phyloP scores from a whole-genome alignment of 345 rosid species.

The Populus pruinosa region DNA sequence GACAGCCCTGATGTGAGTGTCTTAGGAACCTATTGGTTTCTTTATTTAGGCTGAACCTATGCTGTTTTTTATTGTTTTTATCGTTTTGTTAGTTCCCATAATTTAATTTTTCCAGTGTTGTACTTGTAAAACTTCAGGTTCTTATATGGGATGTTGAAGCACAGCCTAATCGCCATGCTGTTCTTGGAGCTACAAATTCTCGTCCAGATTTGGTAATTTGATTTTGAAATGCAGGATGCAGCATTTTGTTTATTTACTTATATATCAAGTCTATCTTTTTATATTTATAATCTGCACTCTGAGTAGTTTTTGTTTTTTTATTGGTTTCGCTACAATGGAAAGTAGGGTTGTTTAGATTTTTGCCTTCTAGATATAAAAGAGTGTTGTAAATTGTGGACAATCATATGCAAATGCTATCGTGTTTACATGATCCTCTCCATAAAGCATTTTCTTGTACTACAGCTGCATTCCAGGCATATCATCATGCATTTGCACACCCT shows the following conservation, averaged over 20 bases:
- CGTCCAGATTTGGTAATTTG: conserved; percentile 84
- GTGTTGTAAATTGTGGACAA: neutral
- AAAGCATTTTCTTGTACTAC: neutral
- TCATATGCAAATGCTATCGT: neutral
- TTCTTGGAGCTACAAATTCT: conserved; percentile 85
- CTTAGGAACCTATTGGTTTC: neutral
- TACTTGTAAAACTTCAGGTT: conserved; percentile 50
- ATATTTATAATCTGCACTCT: neutral
- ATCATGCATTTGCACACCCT: neutral
- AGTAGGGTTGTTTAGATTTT: neutral
- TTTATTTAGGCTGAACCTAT: neutral
- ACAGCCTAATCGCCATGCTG: conserved; percentile 98
- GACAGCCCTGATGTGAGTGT: conserved; percentile 90
- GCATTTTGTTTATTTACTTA: neutral
- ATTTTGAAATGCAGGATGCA: neutral
- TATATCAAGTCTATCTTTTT: neutral
- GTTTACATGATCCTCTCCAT: neutral
- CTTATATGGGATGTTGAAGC: conserved; percentile 99
- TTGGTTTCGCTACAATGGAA: neutral
- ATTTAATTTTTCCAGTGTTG: conserved; percentile 10
- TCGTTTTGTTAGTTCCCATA: neutral
- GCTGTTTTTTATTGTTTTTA: neutral
- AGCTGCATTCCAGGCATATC: neutral
- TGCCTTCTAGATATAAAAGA: neutral
- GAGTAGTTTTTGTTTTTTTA: neutral